Conservation (phyloP, 257 asterid genomes). For the Solanum ahanhuiri region DNA sequence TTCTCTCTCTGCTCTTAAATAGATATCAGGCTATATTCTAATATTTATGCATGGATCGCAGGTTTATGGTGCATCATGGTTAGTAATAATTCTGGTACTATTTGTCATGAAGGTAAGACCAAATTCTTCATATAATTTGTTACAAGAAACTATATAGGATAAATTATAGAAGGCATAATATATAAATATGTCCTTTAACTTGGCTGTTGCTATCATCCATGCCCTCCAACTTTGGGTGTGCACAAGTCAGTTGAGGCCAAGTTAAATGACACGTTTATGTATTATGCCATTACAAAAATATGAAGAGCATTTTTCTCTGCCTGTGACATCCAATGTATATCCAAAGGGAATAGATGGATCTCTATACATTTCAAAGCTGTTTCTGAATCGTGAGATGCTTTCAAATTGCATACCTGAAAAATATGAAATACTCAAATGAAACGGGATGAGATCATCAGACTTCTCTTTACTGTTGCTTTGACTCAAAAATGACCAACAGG, state of each 20-base stretch:
- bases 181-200: neutral
- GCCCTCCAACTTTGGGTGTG: neutral
- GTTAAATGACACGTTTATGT: neutral
- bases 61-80: slow-evolving; percentile 96
- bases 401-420: neutral
- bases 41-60: slow-evolving; percentile 17
- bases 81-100: slow-evolving; percentile 69
- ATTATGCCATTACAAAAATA: neutral
- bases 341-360: neutral
- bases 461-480: neutral
- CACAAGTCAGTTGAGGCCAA: neutral
- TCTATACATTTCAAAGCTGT: neutral
- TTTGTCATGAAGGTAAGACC: slow-evolving; percentile 90
- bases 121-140: neutral
- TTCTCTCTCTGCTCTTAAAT: neutral
- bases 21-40: neutral
- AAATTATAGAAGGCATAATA: neutral
- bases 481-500: neutral
- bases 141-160: neutral
- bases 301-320: neutral
- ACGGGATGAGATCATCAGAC: neutral
- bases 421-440: neutral
- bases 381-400: neutral
- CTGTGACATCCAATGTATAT: neutral
- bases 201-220: neutral